Evolutionary conservation across 306 rosid genomes (phyloP).

Genomic region (Sicyos baderoa): DNA sequence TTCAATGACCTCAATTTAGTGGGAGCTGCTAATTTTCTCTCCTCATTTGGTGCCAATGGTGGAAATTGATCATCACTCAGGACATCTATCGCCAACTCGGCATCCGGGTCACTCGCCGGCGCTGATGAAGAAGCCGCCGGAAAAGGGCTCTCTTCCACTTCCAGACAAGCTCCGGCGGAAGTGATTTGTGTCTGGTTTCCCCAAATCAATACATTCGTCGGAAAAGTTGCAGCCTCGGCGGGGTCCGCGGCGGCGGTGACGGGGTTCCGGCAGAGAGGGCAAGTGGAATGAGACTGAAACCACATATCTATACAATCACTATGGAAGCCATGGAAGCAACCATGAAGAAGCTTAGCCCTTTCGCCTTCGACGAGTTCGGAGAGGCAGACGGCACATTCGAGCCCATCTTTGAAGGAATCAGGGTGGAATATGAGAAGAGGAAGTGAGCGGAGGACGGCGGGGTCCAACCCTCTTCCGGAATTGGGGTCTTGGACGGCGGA

Average conservation of each 20-base stretch:
- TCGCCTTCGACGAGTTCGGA: constrained; percentile 69
- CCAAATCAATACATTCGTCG: constrained; percentile 84
- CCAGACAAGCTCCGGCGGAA: constrained; percentile 26
- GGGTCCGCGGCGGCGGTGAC: constrained; percentile 32
- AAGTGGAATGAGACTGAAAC: constrained; percentile 84
- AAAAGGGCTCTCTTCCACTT: neutral
- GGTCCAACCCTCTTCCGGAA: constrained; percentile 59
- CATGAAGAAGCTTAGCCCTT: constrained; percentile 59
- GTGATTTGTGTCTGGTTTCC: constrained; percentile 60
- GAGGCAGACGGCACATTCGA: constrained; percentile 90
- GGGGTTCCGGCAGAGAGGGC: constrained; percentile 75
- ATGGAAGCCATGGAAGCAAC: constrained; percentile 93
- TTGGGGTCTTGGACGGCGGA: constrained; percentile 57
- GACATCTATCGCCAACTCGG: constrained; percentile 62
- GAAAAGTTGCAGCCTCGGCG: constrained; percentile 35
- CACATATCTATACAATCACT: constrained; percentile 96
- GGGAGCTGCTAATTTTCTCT: constrained; percentile 60
- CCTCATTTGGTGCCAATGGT: constrained; percentile 56
- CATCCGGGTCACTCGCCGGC: constrained; percentile 28
- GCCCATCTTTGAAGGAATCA: constrained; percentile 69
- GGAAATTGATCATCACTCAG: constrained; percentile 40
- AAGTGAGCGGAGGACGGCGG: constrained; percentile 51
- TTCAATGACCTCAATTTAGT: constrained; percentile 63
- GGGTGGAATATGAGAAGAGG: constrained; percentile 48
- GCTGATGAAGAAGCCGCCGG: constrained; percentile 28